phyloP scores from a whole-genome alignment of 805 yeast species.

The Zygotorulaspora danielsina region DNA sequence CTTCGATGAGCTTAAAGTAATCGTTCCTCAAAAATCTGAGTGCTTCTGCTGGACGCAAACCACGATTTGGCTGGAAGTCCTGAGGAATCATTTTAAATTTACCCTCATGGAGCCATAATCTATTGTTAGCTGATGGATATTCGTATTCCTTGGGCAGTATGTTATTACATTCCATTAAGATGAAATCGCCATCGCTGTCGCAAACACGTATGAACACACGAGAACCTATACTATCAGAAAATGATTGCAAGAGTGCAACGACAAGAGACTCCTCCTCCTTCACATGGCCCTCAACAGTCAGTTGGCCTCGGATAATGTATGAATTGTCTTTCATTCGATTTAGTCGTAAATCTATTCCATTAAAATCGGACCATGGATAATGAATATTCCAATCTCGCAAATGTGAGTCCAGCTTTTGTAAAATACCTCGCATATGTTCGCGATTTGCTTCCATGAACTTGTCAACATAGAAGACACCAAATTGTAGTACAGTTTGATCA shows the following conservation, averaged over 20 bases:
- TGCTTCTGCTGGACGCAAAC: slow-evolving; percentile 40
- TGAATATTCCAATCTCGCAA: slow-evolving; percentile 35
- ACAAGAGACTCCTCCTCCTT: slow-evolving; percentile 46
- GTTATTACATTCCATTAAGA: slow-evolving; percentile 48
- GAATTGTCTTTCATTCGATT: slow-evolving; percentile 14
- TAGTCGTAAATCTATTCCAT: slow-evolving; percentile 26
- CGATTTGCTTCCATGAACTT: slow-evolving; percentile 8
- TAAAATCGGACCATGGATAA: slow-evolving; percentile 43
- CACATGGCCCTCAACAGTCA: slow-evolving; percentile 42
- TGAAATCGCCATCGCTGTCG: slow-evolving; percentile 56
- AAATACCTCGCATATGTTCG: slow-evolving; percentile 1
- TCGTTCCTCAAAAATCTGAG: slow-evolving; percentile 39
- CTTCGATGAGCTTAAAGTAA: slow-evolving; percentile 35
- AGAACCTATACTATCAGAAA: slow-evolving; percentile 30
- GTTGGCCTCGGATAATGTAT: slow-evolving; percentile 30
- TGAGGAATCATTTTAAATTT: slow-evolving; percentile 40
- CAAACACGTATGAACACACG: slow-evolving; percentile 43
- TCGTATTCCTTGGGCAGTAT: slow-evolving; percentile 43
- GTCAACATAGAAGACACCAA: slow-evolving; percentile 31
- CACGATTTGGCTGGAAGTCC: slow-evolving; percentile 34
- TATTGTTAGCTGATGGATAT: slow-evolving; percentile 40
- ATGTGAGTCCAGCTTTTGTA: slow-evolving; percentile 8
- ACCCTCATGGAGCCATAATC: slow-evolving; percentile 51
- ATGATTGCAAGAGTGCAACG: slow-evolving; percentile 38
- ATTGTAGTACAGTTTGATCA: slow-evolving; percentile 23